These are phyloP conservation scores for Phialemonium atrogriseum DNA, from an alignment of 2,329 filamentous ascomycete genomes.

Conservation along the genomic window DNA sequence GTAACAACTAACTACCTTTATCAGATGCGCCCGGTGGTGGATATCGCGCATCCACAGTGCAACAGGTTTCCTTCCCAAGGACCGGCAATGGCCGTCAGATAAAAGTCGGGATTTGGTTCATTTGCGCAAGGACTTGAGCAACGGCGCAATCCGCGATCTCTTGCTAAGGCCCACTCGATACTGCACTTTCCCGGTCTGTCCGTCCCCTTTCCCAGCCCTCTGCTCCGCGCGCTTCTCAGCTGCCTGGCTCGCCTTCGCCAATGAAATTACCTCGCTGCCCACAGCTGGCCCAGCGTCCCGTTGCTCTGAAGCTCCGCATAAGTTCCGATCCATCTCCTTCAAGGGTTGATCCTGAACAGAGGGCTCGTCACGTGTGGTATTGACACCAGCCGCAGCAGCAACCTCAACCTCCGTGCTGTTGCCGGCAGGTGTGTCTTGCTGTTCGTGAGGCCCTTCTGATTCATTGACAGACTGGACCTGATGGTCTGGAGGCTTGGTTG, in stretches of 20 bases:
- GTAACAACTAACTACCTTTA: too few species aligned
- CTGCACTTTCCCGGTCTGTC: slow-evolving; percentile 26
- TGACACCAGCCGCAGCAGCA: neutral
- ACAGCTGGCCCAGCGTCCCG: neutral
- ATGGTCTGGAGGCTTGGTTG: slow-evolving; percentile 7
- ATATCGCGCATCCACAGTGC: too few species aligned
- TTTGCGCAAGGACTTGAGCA: slow-evolving; percentile 41
- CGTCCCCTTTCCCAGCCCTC: slow-evolving; percentile 3
- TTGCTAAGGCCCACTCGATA: slow-evolving; percentile 46
- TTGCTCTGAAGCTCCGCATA: neutral
- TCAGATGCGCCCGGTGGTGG: too few species aligned
- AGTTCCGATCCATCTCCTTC: slow-evolving; percentile 1
- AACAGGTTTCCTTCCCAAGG: too few species aligned
- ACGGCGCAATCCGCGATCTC: slow-evolving; percentile 38
- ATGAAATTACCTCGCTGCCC: neutral
- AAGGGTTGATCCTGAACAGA: neutral
- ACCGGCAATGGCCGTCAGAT: too few species aligned
- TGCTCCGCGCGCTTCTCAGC: slow-evolving; percentile 5
- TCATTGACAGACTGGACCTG: neutral
- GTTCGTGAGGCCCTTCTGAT: neutral
- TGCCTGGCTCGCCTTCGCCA: slow-evolving; percentile 3
- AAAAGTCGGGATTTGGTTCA: too few species aligned
- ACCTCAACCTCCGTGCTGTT: neutral
- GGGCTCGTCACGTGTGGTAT: neutral
- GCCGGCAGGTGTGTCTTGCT: neutral